Conservation (phyloP, 2,329 filamentous ascomycete species). For the Apiospora malaysiana region DNA sequence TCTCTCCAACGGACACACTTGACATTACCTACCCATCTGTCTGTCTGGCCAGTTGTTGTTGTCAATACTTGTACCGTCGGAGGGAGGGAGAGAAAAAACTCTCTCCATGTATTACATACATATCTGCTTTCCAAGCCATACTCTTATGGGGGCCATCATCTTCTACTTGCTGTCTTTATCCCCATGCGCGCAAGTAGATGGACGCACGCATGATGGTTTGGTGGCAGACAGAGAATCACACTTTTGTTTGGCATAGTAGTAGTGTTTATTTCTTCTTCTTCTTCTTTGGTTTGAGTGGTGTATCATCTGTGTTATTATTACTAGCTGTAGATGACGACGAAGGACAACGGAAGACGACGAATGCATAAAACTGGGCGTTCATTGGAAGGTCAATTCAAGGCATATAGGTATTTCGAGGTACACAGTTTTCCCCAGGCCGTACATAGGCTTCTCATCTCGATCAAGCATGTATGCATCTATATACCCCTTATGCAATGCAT, state of each 20-base stretch:
- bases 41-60: background rate
- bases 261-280: too few relatives aligned
- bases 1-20: background rate
- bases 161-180: background rate
- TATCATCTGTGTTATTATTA: slow-evolving; percentile 1
- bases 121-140: background rate
- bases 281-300: background rate
- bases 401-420: background rate
- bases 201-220: background rate
- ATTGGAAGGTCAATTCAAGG: background rate
- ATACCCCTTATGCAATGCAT: too few relatives aligned
- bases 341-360: background rate
- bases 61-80: background rate
- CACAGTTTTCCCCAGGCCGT: background rate
- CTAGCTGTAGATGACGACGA: background rate
- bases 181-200: background rate
- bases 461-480: background rate
- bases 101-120: slow-evolving; percentile 6
- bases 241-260: background rate
- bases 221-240: background rate
- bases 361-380: slow-evolving; percentile 21
- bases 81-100: background rate
- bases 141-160: background rate
- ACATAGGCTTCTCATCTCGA: background rate
- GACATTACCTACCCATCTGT: background rate